phyloP scores from a whole-genome alignment of 2,329 filamentous ascomycete species.

The Knufia petricola region DNA sequence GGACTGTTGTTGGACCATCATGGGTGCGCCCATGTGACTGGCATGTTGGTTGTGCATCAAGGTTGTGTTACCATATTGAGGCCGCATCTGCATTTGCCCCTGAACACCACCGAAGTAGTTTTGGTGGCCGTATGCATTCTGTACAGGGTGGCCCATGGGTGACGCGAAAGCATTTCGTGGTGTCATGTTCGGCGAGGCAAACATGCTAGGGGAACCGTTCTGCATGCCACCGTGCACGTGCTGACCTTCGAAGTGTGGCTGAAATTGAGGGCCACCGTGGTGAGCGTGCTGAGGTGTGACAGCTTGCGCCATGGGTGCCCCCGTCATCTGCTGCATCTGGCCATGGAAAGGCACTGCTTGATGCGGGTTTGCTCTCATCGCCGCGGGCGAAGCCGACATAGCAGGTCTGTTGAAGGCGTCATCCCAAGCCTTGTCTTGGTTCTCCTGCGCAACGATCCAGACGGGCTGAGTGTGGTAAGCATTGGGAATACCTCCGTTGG shows the following conservation, averaged over 20 bases:
- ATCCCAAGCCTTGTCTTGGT: conserved; percentile 67
- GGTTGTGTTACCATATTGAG: conserved; percentile 61
- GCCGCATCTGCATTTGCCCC: conserved; percentile 58
- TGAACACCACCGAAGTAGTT: conserved; percentile 62
- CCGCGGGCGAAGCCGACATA: conserved; percentile 59
- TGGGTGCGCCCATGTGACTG: conserved; percentile 59
- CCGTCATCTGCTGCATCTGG: conserved; percentile 67
- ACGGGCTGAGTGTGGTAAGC: conserved; percentile 77
- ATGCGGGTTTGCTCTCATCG: conserved; percentile 48
- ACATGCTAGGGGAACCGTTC: conserved; percentile 71
- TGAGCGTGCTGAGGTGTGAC: conserved; percentile 69
- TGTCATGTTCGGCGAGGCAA: conserved; percentile 70
- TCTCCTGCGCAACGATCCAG: conserved; percentile 65
- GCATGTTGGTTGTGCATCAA: conserved; percentile 61
- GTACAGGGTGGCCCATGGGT: conserved; percentile 58
- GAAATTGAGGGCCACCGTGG: conserved; percentile 66
- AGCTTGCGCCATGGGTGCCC: conserved; percentile 48
- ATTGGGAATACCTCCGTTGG: conserved; percentile 73
- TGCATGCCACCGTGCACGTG: conserved; percentile 84
- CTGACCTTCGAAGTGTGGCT: conserved; percentile 68
- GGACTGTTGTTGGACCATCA: conserved; percentile 72
- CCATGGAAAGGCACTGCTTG: conserved; percentile 72
- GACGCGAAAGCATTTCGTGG: conserved; percentile 56
- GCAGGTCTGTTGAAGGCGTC: conserved; percentile 66
- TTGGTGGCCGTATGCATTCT: conserved; percentile 62